phyloP scores from a whole-genome alignment of 768 basidiomycete species.

The Mycena polygramma region DNA sequence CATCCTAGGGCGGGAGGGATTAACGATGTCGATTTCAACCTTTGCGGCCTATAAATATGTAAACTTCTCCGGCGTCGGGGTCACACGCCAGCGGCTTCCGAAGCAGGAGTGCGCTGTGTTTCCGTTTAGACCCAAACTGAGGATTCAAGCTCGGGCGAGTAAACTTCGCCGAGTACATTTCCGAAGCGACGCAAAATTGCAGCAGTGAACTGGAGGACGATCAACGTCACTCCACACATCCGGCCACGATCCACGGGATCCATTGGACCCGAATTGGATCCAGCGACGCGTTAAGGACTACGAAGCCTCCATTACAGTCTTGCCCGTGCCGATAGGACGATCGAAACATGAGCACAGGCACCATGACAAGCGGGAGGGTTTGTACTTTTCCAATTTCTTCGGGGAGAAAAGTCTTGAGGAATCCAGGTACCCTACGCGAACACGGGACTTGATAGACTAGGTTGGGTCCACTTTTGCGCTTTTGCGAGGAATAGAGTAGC shows the following conservation, averaged over 20 bases:
- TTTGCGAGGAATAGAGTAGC: not conserved
- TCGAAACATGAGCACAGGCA: not conserved
- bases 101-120: conserved; percentile 30
- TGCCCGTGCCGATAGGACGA: conserved; percentile 34
- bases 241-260: conserved; percentile 33
- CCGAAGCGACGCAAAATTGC: conserved; percentile 24
- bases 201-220: conserved; percentile 17
- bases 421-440: not conserved
- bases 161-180: conserved; percentile 34
- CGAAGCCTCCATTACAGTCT: conserved; percentile 27
- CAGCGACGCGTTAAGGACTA: conserved; percentile 23
- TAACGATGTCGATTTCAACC: conserved; percentile 23
- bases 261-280: conserved; percentile 28
- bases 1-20: conserved; percentile 28
- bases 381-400: not conserved
- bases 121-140: conserved; percentile 35
- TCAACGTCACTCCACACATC: conserved; percentile 30
- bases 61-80: conserved; percentile 38
- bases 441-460: not conserved
- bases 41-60: conserved; percentile 34
- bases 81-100: conserved; percentile 36
- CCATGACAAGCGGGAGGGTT: not conserved
- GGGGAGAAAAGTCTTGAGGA: not conserved
- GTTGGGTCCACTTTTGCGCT: not conserved
- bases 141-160: conserved; percentile 31